phyloP scores from a whole-genome alignment of 306 rosid species.

The Trifolium subterraneum region DNA sequence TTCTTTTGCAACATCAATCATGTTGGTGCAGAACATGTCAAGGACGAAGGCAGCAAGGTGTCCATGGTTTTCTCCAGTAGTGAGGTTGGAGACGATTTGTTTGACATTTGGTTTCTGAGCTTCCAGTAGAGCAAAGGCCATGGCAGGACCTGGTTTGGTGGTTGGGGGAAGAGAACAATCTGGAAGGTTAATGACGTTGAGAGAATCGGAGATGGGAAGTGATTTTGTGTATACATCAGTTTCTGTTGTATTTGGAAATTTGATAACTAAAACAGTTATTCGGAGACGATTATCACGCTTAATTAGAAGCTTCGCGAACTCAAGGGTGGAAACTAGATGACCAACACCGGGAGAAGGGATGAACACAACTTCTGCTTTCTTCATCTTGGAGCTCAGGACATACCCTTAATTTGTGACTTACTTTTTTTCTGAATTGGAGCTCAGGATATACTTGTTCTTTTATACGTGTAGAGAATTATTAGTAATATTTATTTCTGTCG shows the following conservation, averaged over 20 bases:
- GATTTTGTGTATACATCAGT: neutral
- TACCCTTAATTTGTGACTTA: neutral
- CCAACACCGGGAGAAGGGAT: conserved; percentile 5
- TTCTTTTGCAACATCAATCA: conserved; percentile 59
- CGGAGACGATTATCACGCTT: neutral
- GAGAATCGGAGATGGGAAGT: neutral
- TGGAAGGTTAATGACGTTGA: conserved; percentile 1
- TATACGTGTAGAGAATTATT: neutral
- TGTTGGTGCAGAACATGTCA: conserved; percentile 60
- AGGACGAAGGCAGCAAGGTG: conserved; percentile 57
- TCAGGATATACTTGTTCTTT: neutral
- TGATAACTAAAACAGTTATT: neutral
- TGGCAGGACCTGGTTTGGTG: neutral
- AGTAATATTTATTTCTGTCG: neutral
- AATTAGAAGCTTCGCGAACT: neutral
- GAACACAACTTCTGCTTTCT: conserved; percentile 4
- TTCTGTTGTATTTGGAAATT: neutral
- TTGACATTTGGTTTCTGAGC: conserved; percentile 37
- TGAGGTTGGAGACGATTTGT: conserved; percentile 26
- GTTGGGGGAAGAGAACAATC: neutral
- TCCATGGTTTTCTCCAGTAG: neutral
- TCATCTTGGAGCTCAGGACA: neutral
- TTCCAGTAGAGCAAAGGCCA: conserved; percentile 6
- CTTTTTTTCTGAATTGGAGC: neutral
- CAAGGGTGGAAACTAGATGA: neutral